Conservation (phyloP, 257 asterid species). For the Leptodermis oblonga region DNA sequence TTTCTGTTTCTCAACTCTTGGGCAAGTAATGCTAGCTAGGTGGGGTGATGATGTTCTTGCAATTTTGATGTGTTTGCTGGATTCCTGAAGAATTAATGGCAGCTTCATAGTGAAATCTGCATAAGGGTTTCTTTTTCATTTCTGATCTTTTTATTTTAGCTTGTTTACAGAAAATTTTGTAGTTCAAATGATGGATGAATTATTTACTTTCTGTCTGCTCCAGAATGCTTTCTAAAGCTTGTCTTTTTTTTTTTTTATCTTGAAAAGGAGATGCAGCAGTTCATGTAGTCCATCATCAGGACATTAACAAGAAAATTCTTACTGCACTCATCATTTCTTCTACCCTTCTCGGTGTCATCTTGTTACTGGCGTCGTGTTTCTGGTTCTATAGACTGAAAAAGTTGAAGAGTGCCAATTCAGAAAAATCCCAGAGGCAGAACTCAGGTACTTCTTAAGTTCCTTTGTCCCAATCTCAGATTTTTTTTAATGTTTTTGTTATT, state of each 20-base stretch:
- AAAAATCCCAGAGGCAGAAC: slow-evolving; percentile 33
- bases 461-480: neutral
- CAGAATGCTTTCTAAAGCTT: slow-evolving; percentile 12
- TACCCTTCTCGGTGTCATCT: slow-evolving; percentile 58
- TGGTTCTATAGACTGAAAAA: slow-evolving; percentile 58
- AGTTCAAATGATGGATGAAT: neutral
- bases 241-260: slow-evolving; percentile 12
- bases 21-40: too few relatives aligned
- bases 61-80: slow-evolving; percentile 16
- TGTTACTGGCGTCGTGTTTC: slow-evolving; percentile 46
- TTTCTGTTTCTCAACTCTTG: neutral
- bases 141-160: neutral
- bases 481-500: too few relatives aligned
- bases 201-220: too few relatives aligned
- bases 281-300: slow-evolving; percentile 67
- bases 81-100: too few relatives aligned
- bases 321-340: slow-evolving; percentile 73
- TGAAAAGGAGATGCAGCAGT: slow-evolving; percentile 41
- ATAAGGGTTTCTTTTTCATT: too few relatives aligned
- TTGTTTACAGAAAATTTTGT: neutral
- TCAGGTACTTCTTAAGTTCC: slow-evolving; percentile 34
- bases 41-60: neutral
- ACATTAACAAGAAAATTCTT: slow-evolving; percentile 67
- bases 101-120: too few relatives aligned
- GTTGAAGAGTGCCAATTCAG: slow-evolving; percentile 38